A percentile compares a stretch with the other conserved stretches of the same genome.
Evolutionary conservation across 2,329 filamentous ascomycete genomes (phyloP).

Genomic region (Acrodontium crateriforme): DNA sequence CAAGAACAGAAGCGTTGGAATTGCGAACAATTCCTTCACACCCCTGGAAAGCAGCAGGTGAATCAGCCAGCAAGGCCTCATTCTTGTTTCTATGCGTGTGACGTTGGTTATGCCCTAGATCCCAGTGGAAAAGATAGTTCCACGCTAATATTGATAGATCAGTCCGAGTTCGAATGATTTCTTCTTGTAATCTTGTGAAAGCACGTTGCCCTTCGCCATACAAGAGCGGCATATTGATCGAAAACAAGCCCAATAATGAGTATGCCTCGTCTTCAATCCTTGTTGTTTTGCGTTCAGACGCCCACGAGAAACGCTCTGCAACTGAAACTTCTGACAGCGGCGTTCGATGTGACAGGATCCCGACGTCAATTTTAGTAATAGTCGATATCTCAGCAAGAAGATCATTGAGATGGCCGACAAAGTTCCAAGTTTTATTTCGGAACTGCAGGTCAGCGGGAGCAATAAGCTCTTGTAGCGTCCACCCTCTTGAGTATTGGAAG

Average conservation of each 20-base stretch:
- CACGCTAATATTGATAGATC: constrained; percentile 10
- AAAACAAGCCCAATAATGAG: constrained; percentile 31
- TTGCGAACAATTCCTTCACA: too few relatives aligned
- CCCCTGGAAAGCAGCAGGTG: constrained; percentile 1
- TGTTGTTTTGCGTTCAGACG: constrained; percentile 4
- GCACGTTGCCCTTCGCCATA: constrained; percentile 25
- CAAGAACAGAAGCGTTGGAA: too few relatives aligned
- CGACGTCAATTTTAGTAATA: constrained; percentile 16
- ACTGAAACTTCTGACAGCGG: constrained; percentile 1
- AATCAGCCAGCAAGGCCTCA: constrained; percentile 1
- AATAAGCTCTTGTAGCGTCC: constrained; percentile 7
- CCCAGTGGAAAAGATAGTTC: too few relatives aligned
- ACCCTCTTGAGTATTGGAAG: constrained; percentile 4
- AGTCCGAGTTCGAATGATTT: constrained; percentile 6
- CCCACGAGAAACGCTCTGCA: constrained; percentile 9
- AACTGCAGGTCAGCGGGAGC: constrained; percentile 6
- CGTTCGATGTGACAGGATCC: constrained; percentile 7
- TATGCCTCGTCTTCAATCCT: constrained; percentile 31
- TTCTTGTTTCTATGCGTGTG: too few relatives aligned
- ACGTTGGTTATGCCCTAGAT: too few relatives aligned
- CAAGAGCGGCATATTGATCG: constrained; percentile 30
- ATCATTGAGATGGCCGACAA: constrained; percentile 8
- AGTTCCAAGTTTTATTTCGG: constrained; percentile 4
- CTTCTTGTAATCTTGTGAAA: constrained; percentile 10
- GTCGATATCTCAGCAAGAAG: constrained; percentile 6